Conservation (phyloP, 768 basidiomycete species). For the Phanerodontia chrysosporium region DNA sequence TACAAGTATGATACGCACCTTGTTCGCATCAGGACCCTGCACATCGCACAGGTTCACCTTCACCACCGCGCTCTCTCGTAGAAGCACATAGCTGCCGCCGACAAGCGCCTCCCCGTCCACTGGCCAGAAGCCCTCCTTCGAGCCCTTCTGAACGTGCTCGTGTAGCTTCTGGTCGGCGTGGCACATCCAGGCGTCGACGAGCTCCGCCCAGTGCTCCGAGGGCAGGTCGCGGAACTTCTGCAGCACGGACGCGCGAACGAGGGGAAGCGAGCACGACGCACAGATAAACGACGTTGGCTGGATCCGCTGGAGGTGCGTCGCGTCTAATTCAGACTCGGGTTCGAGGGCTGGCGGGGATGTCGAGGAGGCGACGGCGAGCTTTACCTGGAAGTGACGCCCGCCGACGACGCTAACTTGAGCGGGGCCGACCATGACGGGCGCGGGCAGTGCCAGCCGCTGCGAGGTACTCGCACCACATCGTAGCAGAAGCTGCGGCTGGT, state of each 20-base stretch:
- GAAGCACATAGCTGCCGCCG: conserved; percentile 79
- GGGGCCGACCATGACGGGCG: conserved; percentile 61
- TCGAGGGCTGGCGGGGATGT: conserved; percentile 19
- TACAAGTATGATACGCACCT: conserved; percentile 47
- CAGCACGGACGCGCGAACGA: conserved; percentile 49
- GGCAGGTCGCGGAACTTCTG: conserved; percentile 77
- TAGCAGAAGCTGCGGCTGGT: conserved; percentile 57
- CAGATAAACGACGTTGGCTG: conserved; percentile 70
- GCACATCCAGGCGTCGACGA: conserved; percentile 98
- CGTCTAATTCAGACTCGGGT: conserved; percentile 54
- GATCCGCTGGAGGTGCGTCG: conserved; percentile 52
- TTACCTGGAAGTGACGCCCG: conserved; percentile 65
- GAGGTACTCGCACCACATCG: conserved; percentile 57
- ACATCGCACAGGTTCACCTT: conserved; percentile 46
- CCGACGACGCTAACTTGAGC: conserved; percentile 53
- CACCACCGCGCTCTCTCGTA: conserved; percentile 58
- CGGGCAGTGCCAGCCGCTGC: conserved; percentile 30
- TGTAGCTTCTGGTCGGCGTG: conserved; percentile 85
- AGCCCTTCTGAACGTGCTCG: conserved; percentile 57
- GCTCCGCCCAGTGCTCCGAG: conserved; percentile 95
- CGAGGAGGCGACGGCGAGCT: conserved; percentile 40
- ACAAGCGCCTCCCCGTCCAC: conserved; percentile 67
- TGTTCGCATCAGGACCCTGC: conserved; percentile 31
- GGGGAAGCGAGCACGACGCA: conserved; percentile 71
- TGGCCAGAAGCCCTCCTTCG: conserved; percentile 77